Percentiles rank a stretch among this genome's conserved stretches.
Conservation (phyloP, 106 monocot species). For the Apostasia shenzhenica region DNA sequence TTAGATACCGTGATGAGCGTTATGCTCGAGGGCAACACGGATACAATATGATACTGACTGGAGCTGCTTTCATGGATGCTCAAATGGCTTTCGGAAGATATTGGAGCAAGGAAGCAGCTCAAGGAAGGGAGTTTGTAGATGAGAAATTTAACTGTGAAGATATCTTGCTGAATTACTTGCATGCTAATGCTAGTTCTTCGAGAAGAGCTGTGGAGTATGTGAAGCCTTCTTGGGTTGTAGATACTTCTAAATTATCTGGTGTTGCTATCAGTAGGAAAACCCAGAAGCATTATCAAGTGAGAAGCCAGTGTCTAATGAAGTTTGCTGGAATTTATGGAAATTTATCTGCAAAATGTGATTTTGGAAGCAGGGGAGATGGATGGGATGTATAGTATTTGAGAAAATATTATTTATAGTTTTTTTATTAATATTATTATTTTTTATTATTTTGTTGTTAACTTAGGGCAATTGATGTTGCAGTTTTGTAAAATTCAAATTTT, state of each 20-base stretch:
- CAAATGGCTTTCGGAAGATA: slow-evolving; percentile 65
- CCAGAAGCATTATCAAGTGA: slow-evolving; percentile 47
- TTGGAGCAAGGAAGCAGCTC: slow-evolving; percentile 46
- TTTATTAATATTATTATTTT: too few species aligned
- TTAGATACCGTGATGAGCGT: slow-evolving; percentile 55
- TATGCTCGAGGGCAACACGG: slow-evolving; percentile 44
- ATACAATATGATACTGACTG: slow-evolving; percentile 80
- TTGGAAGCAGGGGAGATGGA: slow-evolving; percentile 61
- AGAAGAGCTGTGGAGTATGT: slow-evolving; percentile 68
- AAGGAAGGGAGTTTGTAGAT: slow-evolving; percentile 58
- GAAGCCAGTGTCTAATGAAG: slow-evolving; percentile 58
- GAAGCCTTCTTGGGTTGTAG: slow-evolving; percentile 70
- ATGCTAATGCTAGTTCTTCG: slow-evolving; percentile 43
- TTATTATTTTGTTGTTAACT: too few species aligned
- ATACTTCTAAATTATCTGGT: slow-evolving; percentile 68
- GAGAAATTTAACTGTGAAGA: slow-evolving; percentile 73
- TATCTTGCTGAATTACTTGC: slow-evolving; percentile 70
- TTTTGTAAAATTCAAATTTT: too few species aligned
- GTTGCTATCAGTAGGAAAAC: slow-evolving; percentile 62
- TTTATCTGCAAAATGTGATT: slow-evolving; percentile 40
- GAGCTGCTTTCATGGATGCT: slow-evolving; percentile 75
- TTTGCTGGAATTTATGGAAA: slow-evolving; percentile 61
- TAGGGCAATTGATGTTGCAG: too few species aligned
- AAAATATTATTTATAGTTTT: too few species aligned
- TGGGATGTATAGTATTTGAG: slow-evolving; percentile 57